Percentiles rank a stretch among this genome's conserved stretches.
These are phyloP conservation scores for Chionographis japonica DNA, from an alignment of 106 monocot genomes.

Conservation along the genomic window DNA sequence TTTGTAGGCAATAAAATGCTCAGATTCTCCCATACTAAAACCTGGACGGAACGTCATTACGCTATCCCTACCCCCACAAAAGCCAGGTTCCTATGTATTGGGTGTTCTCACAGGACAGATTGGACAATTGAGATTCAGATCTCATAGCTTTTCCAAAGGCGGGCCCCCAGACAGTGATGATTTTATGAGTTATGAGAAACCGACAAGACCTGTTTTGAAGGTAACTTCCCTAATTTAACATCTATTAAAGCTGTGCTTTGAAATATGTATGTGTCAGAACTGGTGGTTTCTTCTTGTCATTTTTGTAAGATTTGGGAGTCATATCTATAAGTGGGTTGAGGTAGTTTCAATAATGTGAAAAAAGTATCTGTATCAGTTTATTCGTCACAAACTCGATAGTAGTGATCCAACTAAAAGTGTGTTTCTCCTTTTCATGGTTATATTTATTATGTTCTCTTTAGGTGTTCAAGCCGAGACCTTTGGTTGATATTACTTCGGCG, in stretches of 20 bases:
- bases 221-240: constrained; percentile 23
- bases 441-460: constrained; percentile 9
- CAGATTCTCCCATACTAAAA: constrained; percentile 57
- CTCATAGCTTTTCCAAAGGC: constrained; percentile 94
- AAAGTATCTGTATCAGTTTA: too few species aligned
- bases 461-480: constrained; percentile 82
- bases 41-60: constrained; percentile 79
- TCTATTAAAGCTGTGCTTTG: background rate
- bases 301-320: background rate
- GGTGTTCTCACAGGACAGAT: constrained; percentile 98
- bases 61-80: constrained; percentile 76
- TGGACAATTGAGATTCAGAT: constrained; percentile 83
- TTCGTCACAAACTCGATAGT: too few species aligned
- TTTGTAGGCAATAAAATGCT: constrained; percentile 69
- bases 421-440: background rate
- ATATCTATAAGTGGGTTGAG: background rate
- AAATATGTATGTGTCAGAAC: background rate
- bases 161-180: constrained; percentile 92
- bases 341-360: background rate
- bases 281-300: background rate
- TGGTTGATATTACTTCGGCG: constrained; percentile 85
- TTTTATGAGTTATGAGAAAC: constrained; percentile 98
- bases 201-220: constrained; percentile 90
- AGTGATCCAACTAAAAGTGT: too few species aligned
- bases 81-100: constrained; percentile 87